A percentile compares a stretch with the other conserved stretches of the same genome.
phyloP scores from a whole-genome alignment of 2,329 filamentous ascomycete species.

The Didymella keratinophila region DNA sequence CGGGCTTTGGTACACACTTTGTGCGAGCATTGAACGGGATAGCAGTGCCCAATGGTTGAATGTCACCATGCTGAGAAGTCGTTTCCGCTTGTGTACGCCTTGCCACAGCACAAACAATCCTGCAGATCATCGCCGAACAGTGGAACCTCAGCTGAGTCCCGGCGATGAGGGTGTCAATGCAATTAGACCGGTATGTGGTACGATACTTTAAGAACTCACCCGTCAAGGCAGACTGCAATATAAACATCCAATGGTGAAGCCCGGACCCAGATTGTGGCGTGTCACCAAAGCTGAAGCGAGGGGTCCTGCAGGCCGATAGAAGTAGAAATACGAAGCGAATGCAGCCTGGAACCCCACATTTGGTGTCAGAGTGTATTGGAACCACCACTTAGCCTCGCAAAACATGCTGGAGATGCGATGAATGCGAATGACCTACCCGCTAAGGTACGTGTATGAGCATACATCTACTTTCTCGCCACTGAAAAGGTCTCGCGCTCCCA shows the following conservation, averaged over 20 bases:
- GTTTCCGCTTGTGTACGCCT: background rate
- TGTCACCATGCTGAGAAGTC: background rate
- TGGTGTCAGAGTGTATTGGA: conserved; percentile 15
- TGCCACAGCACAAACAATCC: background rate
- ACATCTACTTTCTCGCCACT: too few relatives aligned
- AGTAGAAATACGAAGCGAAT: background rate
- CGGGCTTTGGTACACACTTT: too few relatives aligned
- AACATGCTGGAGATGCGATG: background rate
- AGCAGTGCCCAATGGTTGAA: too few relatives aligned
- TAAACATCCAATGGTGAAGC: background rate
- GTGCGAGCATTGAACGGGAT: too few relatives aligned
- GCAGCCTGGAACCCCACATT: background rate
- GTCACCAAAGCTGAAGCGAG: background rate
- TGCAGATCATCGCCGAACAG: background rate
- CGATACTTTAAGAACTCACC: background rate
- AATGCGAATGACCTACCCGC: too few relatives aligned
- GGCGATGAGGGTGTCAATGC: background rate
- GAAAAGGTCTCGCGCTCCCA: too few relatives aligned
- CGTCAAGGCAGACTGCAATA: background rate
- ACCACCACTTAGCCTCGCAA: background rate
- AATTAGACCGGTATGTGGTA: background rate
- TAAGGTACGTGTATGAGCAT: too few relatives aligned
- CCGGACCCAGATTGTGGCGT: background rate
- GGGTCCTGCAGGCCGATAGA: background rate
- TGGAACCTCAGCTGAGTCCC: background rate